Percentiles rank a stretch among this genome's conserved stretches.
Conservation (phyloP, 495 filamentous ascomycete species). For the Hypoxylon trugodes region DNA sequence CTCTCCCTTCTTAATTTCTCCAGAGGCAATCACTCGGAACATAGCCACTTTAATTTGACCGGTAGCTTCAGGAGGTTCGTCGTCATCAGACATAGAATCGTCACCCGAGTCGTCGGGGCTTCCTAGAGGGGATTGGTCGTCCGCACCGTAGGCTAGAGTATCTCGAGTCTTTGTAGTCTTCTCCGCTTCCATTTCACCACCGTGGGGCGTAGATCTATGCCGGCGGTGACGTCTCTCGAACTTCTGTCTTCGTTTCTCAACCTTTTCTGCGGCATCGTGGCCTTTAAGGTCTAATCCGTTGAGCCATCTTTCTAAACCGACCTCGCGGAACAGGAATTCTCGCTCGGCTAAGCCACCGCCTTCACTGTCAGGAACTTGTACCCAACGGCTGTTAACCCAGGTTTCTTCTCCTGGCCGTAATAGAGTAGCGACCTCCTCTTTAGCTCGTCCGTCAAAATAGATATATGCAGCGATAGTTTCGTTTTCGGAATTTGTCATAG, state of each 20-base stretch:
- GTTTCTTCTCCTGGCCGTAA: conserved; percentile 94
- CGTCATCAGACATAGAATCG: conserved; percentile 82
- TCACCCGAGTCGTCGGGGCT: conserved; percentile 77
- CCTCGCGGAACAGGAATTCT: conserved; percentile 97
- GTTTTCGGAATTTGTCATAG: conserved; percentile 86
- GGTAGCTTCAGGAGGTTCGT: conserved; percentile 90
- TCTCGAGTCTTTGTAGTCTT: conserved; percentile 48
- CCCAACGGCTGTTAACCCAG: conserved; percentile 99
- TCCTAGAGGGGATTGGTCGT: conserved; percentile 76
- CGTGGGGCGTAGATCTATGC: conserved; percentile 62
- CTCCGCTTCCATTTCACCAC: conserved; percentile 61
- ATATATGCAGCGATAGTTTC: conserved; percentile 99
- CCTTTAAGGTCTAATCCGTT: conserved; percentile 93
- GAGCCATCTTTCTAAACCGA: conserved; percentile 93
- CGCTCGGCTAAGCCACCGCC: conserved; percentile 94
- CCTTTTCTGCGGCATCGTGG: conserved; percentile 82
- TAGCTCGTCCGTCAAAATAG: conserved; percentile 94
- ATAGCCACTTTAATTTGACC: conserved; percentile 98
- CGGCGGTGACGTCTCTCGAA: conserved; percentile 85
- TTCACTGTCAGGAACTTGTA: conserved; percentile 88
- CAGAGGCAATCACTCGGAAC: conserved; percentile 93
- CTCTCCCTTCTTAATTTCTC: conserved; percentile 95
- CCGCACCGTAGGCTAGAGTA: conserved; percentile 80
- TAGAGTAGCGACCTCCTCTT: conserved; percentile 97
- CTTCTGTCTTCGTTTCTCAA: conserved; percentile 85